phyloP scores from a whole-genome alignment of 2,329 filamentous ascomycete species.

The Claviceps africana region DNA sequence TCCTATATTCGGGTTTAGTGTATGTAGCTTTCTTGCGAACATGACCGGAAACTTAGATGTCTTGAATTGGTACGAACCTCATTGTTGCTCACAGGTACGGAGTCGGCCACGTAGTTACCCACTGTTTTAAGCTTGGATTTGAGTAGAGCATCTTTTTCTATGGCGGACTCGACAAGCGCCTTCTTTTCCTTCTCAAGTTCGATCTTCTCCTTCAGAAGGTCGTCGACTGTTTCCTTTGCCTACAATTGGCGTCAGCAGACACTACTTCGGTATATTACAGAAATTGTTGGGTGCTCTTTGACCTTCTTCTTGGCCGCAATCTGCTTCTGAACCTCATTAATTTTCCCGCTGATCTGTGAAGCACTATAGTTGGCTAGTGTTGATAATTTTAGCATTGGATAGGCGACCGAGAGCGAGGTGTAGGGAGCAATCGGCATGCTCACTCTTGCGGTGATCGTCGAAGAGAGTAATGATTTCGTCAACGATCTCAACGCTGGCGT shows the following conservation, averaged over 20 bases:
- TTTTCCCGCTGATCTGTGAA: constrained; percentile 67
- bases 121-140: constrained; percentile 70
- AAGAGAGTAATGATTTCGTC: constrained; percentile 83
- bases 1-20: constrained; percentile 31
- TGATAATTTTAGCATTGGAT: not conserved
- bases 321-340: constrained; percentile 81
- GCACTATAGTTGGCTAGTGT: constrained; percentile 51
- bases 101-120: constrained; percentile 61
- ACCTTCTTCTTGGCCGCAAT: constrained; percentile 88
- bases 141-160: constrained; percentile 59
- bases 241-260: constrained; percentile 15
- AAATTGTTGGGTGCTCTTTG: not conserved
- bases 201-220: constrained; percentile 64
- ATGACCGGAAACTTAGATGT: not conserved
- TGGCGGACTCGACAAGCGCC: constrained; percentile 57
- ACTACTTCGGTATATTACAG: not conserved
- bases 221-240: constrained; percentile 76
- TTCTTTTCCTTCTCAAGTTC: constrained; percentile 74
- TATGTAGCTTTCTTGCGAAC: not conserved
- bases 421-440: constrained; percentile 9
- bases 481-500: constrained; percentile 68
- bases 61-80: constrained; percentile 37
- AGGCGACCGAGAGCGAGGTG: not conserved
- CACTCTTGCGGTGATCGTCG: constrained; percentile 70
- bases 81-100: constrained; percentile 69